A percentile compares a stretch with the other conserved stretches of the same genome.
These are phyloP conservation scores for Candida quercuum DNA, from an alignment of 805 yeast species.

Conservation along the genomic window DNA sequence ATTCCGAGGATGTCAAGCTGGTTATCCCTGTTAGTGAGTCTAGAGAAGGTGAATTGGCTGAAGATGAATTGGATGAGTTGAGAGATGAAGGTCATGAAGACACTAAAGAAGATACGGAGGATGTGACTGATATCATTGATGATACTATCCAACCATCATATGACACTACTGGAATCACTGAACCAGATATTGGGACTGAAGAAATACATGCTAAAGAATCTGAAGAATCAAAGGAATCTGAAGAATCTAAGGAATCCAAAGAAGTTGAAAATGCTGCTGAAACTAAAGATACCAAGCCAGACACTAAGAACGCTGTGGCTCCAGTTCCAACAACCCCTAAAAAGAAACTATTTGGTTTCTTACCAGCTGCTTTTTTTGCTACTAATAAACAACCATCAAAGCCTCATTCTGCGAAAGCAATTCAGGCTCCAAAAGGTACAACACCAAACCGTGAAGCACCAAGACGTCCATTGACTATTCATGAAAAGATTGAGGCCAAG, in stretches of 20 bases:
- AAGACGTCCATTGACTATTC: constrained; percentile 13
- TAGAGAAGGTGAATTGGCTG: constrained; percentile 1
- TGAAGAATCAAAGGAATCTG: constrained; percentile 8
- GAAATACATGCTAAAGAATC: background rate
- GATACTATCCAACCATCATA: no score
- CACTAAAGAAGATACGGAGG: background rate
- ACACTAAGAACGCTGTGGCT: background rate
- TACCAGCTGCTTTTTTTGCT: constrained; percentile 3
- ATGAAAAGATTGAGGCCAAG: constrained; percentile 17
- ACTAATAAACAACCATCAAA: background rate
- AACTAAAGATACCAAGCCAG: background rate
- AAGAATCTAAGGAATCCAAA: constrained; percentile 8
- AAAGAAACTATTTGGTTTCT: constrained; percentile 12
- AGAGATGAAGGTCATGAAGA: background rate
- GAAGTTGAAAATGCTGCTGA: constrained; percentile 7
- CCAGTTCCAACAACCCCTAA: constrained; percentile 1
- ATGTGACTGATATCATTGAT: background rate
- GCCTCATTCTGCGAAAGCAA: background rate
- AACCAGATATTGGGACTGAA: background rate
- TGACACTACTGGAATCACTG: background rate
- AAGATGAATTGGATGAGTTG: constrained; percentile 2
- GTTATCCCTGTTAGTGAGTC: background rate
- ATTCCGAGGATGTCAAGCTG: background rate
- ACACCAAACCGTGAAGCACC: constrained; percentile 1
- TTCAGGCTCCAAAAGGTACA: background rate